Evolutionary conservation across 208 protist species (phyloP).

Genomic region (Trypanosoma melophagium): DNA sequence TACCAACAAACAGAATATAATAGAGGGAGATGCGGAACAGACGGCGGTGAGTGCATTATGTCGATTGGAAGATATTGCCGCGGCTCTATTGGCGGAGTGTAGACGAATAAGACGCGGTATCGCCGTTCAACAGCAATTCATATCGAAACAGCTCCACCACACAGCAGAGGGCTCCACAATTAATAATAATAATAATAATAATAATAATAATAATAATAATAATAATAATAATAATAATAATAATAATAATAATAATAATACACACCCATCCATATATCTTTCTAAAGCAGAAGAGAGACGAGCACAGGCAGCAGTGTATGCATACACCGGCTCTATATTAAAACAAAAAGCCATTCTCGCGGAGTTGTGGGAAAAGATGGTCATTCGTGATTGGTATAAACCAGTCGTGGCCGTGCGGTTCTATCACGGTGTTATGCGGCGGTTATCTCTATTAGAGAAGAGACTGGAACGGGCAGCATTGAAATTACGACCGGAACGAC

Average conservation of each 20-base stretch:
- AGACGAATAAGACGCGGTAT: constrained; percentile 12
- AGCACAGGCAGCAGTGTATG: background rate
- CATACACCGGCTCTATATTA: background rate
- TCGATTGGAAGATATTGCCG: constrained; percentile 19
- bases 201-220: too few relatives aligned
- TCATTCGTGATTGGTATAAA: constrained; percentile 22
- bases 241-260: too few relatives aligned
- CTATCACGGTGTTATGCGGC: constrained; percentile 5
- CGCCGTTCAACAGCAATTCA: background rate
- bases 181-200: too few relatives aligned
- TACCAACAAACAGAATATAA: background rate
- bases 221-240: too few relatives aligned
- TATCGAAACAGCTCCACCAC: too few relatives aligned
- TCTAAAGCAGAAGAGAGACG: too few relatives aligned
- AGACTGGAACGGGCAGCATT: constrained; percentile 7
- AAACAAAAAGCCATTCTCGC: background rate
- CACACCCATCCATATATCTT: too few relatives aligned
- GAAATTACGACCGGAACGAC: constrained; percentile 7
- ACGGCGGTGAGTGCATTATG: constrained; percentile 5
- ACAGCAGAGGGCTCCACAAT: too few relatives aligned
- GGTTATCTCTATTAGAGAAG: constrained; percentile 1
- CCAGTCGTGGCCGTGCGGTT: constrained; percentile 13
- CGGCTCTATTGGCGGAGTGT: background rate
- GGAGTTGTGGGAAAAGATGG: constrained; percentile 23
- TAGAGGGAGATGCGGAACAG: background rate